Percentiles rank a stretch among this genome's conserved stretches.
Conservation (phyloP, 1,284 basidiomycete genomes). For the Trichosporon ovoides region DNA sequence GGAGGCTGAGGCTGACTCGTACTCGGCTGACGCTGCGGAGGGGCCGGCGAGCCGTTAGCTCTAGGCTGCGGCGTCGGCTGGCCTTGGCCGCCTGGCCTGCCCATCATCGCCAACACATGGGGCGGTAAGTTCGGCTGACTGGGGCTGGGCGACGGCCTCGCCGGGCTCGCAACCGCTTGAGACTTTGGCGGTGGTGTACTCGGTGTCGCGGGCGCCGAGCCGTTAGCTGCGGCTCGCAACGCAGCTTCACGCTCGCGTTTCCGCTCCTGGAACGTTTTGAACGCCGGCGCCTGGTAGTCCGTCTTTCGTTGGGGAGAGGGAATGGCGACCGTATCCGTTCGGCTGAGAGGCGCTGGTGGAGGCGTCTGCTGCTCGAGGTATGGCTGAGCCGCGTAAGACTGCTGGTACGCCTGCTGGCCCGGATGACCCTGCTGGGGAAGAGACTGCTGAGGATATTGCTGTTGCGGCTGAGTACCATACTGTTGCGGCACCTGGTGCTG, state of each 20-base stretch:
- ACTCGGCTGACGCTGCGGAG: constrained; percentile 18
- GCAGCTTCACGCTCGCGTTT: constrained; percentile 39
- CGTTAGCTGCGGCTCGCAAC: constrained; percentile 16
- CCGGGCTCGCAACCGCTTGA: background rate
- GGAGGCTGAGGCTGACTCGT: constrained; percentile 28
- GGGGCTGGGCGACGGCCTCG: background rate
- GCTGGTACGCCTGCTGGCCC: background rate
- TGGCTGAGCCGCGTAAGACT: constrained; percentile 1
- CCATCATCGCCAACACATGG: constrained; percentile 20
- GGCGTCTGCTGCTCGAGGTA: background rate
- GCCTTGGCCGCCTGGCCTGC: background rate
- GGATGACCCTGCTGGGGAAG: background rate
- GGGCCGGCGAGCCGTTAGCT: constrained; percentile 1
- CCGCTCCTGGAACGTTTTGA: constrained; percentile 46
- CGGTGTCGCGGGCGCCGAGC: background rate
- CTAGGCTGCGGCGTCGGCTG: constrained; percentile 1
- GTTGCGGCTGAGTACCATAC: background rate
- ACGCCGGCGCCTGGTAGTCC: constrained; percentile 39
- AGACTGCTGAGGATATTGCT: constrained; percentile 1
- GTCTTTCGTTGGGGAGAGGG: constrained; percentile 1
- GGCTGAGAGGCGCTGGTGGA: background rate
- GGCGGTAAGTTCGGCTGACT: constrained; percentile 1
- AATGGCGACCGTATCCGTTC: background rate
- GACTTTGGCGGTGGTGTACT: constrained; percentile 26
- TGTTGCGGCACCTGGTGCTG: background rate